These are phyloP conservation scores for Kluyveromyces wickerhamii DNA, from an alignment of 805 yeast species.

Conservation along the genomic window DNA sequence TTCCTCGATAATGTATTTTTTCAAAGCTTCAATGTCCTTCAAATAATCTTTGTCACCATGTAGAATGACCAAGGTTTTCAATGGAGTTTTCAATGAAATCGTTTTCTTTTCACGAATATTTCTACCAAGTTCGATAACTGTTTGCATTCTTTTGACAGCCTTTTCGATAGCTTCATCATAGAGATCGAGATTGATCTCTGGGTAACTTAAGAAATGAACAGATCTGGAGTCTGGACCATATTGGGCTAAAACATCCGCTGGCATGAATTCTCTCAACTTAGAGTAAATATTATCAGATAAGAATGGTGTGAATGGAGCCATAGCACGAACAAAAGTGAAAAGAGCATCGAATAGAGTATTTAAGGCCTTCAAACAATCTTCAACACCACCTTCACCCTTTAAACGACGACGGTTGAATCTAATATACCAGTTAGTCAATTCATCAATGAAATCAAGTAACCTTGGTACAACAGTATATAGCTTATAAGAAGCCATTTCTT, in stretches of 20 bases:
- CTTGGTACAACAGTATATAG: slow-evolving; percentile 95
- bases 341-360: slow-evolving; percentile 88
- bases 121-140: slow-evolving; percentile 93
- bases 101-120: slow-evolving; percentile 92
- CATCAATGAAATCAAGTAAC: slow-evolving; percentile 79
- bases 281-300: slow-evolving; percentile 84
- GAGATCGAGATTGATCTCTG: slow-evolving; percentile 70
- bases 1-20: slow-evolving; percentile 79
- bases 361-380: slow-evolving; percentile 78
- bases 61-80: slow-evolving; percentile 77
- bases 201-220: slow-evolving; percentile 91
- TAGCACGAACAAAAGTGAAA: slow-evolving; percentile 81
- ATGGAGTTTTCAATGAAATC: slow-evolving; percentile 90
- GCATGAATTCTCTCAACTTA: slow-evolving; percentile 55
- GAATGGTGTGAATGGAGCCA: slow-evolving; percentile 99
- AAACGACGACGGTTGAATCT: slow-evolving; percentile 96
- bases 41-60: slow-evolving; percentile 72
- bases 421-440: slow-evolving; percentile 97
- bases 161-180: slow-evolving; percentile 77
- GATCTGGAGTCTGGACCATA: slow-evolving; percentile 61
- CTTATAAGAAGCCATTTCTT: slow-evolving; percentile 85
- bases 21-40: slow-evolving; percentile 67
- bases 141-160: slow-evolving; percentile 93
- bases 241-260: slow-evolving; percentile 46
- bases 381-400: slow-evolving; percentile 85